phyloP scores from a whole-genome alignment of 805 yeast species.

The Schizosaccharomyces cryophilus region DNA sequence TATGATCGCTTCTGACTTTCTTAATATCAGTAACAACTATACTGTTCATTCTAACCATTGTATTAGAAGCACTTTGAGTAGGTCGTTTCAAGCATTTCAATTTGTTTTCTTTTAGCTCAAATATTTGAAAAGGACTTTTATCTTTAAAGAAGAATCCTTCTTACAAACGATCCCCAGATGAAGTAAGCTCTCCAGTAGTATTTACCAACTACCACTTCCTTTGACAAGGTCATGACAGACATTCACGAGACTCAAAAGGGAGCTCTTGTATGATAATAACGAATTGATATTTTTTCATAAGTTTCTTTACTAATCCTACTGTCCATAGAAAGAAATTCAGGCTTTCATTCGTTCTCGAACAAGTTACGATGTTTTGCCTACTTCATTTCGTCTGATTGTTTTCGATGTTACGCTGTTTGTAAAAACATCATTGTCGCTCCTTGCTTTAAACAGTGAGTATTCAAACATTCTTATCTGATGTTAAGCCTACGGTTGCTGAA shows the following conservation, averaged over 20 bases:
- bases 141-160: too few relatives aligned
- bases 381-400: slow-evolving; percentile 74
- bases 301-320: background rate
- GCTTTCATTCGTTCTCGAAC: slow-evolving; percentile 69
- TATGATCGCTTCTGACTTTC: too few relatives aligned
- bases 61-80: too few relatives aligned
- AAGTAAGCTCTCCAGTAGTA: background rate
- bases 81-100: too few relatives aligned
- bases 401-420: slow-evolving; percentile 77
- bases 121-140: too few relatives aligned
- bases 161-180: background rate
- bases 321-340: slow-evolving; percentile 37
- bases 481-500: too few relatives aligned
- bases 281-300: background rate
- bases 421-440: slow-evolving; percentile 68
- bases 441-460: slow-evolving; percentile 47
- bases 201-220: background rate
- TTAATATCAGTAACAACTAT: too few relatives aligned
- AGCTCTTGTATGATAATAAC: background rate
- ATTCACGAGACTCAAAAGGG: background rate
- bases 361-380: slow-evolving; percentile 90
- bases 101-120: too few relatives aligned
- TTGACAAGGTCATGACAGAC: background rate
- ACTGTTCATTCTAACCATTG: too few relatives aligned
- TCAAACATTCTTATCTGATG: background rate